A percentile compares a stretch with the other conserved stretches of the same genome.
These are phyloP conservation scores for Wickerhamomyces silvicola DNA, from an alignment of 805 yeast genomes.

Conservation along the genomic window DNA sequence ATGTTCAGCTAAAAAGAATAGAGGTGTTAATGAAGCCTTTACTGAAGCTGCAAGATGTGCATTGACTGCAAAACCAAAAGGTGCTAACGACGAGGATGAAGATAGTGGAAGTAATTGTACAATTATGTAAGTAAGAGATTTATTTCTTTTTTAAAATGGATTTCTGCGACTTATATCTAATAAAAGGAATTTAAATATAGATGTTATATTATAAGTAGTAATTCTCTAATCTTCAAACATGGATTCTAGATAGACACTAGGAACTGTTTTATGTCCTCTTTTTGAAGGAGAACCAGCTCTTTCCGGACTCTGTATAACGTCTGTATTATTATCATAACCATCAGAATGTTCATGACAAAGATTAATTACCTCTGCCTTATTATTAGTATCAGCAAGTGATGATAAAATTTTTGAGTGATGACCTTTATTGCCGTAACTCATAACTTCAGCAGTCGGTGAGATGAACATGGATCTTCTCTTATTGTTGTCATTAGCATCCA, in stretches of 20 bases:
- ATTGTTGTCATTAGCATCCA: slow-evolving; percentile 16
- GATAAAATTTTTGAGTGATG: slow-evolving; percentile 34
- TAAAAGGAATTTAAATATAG: too few relatives aligned
- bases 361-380: too few relatives aligned
- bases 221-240: slow-evolving; percentile 42
- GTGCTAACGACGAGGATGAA: slow-evolving; percentile 44
- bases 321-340: slow-evolving; percentile 13
- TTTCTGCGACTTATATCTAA: too few relatives aligned
- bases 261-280: slow-evolving; percentile 27
- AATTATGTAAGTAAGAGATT: slow-evolving; percentile 28
- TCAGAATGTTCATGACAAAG: slow-evolving; percentile 10
- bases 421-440: slow-evolving; percentile 34
- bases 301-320: slow-evolving; percentile 13
- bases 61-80: slow-evolving; percentile 79
- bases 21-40: slow-evolving; percentile 98
- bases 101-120: slow-evolving; percentile 29
- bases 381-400: slow-evolving; percentile 31
- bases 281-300: slow-evolving; percentile 15
- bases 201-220: not conserved
- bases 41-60: slow-evolving; percentile 99
- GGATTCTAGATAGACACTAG: slow-evolving; percentile 44
- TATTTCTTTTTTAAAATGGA: not conserved
- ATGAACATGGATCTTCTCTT: slow-evolving; percentile 47
- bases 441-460: slow-evolving; percentile 75
- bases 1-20: slow-evolving; percentile 92